These are phyloP conservation scores for Leccinum arenicola DNA, from an alignment of 768 basidiomycete species.

Conservation along the genomic window DNA sequence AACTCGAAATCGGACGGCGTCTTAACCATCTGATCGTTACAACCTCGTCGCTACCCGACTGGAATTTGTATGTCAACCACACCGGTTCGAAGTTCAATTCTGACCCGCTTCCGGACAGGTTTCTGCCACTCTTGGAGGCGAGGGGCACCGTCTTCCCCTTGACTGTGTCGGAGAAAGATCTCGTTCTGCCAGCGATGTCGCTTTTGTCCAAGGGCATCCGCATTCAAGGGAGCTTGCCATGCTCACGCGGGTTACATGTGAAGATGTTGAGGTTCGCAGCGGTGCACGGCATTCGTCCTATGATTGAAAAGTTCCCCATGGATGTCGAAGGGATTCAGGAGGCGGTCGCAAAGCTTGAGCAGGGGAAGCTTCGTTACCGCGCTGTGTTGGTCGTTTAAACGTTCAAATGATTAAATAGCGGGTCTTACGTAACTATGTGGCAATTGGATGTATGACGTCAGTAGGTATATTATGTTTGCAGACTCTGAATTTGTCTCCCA, in stretches of 20 bases:
- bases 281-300: constrained; percentile 25
- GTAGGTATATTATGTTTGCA: not conserved
- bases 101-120: constrained; percentile 10
- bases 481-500: not conserved
- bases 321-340: constrained; percentile 29
- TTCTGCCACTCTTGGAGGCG: constrained; percentile 26
- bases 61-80: constrained; percentile 26
- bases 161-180: constrained; percentile 21
- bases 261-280: constrained; percentile 37
- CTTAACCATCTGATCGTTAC: constrained; percentile 34
- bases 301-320: constrained; percentile 34
- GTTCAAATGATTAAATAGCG: too few species aligned
- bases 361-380: constrained; percentile 32
- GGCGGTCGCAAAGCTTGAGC: constrained; percentile 25
- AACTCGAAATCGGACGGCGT: constrained; percentile 26
- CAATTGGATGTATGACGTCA: constrained; percentile 17
- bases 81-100: not conserved
- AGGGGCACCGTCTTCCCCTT: constrained; percentile 26
- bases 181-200: constrained; percentile 21
- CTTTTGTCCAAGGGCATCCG: constrained; percentile 18
- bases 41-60: constrained; percentile 27
- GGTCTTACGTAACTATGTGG: not conserved
- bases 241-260: constrained; percentile 27
- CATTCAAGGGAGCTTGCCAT: constrained; percentile 25
- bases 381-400: constrained; percentile 25